Evolutionary conservation across 164 flowering plant species (phyloP), one percentile per base, ranked within the genome.

Genomic region (Brasenia schreberi): DNA sequence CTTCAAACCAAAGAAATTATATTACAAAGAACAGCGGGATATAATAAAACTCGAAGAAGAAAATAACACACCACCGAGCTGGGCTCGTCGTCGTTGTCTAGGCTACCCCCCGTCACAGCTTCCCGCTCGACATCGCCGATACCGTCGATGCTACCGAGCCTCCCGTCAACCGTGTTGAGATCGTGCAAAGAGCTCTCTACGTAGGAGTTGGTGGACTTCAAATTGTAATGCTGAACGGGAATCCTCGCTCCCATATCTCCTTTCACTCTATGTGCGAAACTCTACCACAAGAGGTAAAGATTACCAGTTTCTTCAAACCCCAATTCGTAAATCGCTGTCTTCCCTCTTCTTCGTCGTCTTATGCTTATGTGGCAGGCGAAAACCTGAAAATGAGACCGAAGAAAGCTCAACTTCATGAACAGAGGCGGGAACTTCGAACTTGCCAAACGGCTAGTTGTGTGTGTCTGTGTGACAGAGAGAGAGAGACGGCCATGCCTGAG

Each of bases 131-230:
- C 86, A 45, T 73, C 89, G 33, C 67, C 67, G 19, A 75, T 73
- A 43, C 73, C 72, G n/a, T 76, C 82, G 16, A 79, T 75, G 16
- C 77, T 84, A 0, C 76, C 76, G 5, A 78, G 69, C 45, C 80
- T 80, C 10, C 76, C 77, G 62, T 82, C 85, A 17, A 81, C 91
- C 33, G 86, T 73, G 73, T 87, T 85, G 64, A 84, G 88, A 74
- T 88, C 96, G 56, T 88, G 85, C 66, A 84, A 71, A 18, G 95
- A 81, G 75, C 71, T 74, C 12, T 75, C 86, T 19, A 87, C 77
- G 75, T 75, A 88, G 58, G 95, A 81, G 76, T 77, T 77, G 1
- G 78, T 79, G 5, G 95, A 77, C 65, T 83, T 76, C 75, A 87
- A 67, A 62, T 79, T 76, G 74, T 84, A 85, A 60, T 80, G 87